Conservation (phyloP, 2,329 filamentous ascomycete genomes). For the Decorospora gaudefroyi region DNA sequence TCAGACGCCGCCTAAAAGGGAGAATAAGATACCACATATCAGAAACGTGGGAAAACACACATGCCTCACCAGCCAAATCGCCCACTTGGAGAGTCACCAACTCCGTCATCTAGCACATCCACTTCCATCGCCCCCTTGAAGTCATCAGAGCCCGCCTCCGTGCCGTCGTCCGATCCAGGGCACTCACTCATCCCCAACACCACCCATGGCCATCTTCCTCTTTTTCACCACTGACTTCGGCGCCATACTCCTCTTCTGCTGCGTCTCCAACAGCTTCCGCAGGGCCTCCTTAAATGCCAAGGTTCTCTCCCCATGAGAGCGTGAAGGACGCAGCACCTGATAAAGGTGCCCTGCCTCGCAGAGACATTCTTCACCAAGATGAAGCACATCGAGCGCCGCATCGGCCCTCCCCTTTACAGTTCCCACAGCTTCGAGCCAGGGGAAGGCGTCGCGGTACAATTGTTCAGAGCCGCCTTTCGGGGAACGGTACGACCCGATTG, state of each 20-base stretch:
- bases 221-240: conserved; percentile 7
- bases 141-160: not conserved
- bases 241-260: conserved; percentile 25
- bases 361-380: conserved; percentile 8
- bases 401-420: conserved; percentile 33
- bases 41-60: not conserved
- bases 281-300: conserved; percentile 24
- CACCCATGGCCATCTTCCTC: conserved; percentile 2
- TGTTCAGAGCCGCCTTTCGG: conserved; percentile 28
- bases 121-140: not conserved
- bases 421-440: conserved; percentile 45
- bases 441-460: conserved; percentile 45
- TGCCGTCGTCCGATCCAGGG: not conserved
- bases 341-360: no score
- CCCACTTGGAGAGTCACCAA: not conserved
- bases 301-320: conserved; percentile 1
- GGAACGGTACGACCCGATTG: conserved; percentile 3
- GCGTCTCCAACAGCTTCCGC: conserved; percentile 23
- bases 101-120: not conserved
- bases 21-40: not conserved
- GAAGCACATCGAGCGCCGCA: conserved; percentile 36
- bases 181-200: conserved; percentile 6
- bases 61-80: not conserved
- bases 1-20: no score
- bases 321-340: no score